Percentiles rank a stretch among this genome's conserved stretches.
These are phyloP conservation scores for Elsinoe perseae DNA, from an alignment of 2,329 filamentous ascomycete genomes.

Conservation along the genomic window DNA sequence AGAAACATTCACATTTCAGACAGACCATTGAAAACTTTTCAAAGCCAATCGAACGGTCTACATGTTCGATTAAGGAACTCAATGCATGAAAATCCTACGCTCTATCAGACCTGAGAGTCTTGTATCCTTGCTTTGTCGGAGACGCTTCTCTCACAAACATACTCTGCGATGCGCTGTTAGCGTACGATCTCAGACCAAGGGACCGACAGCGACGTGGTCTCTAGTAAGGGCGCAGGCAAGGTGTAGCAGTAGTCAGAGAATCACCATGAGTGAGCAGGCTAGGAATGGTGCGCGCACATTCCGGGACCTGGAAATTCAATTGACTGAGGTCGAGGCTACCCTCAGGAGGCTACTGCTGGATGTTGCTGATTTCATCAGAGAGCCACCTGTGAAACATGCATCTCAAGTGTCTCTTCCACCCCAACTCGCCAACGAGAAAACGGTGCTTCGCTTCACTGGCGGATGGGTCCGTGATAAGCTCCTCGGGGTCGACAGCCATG, in stretches of 20 bases:
- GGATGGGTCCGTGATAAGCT: conserved; percentile 86
- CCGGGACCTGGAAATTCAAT: conserved; percentile 39
- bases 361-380: conserved; percentile 63
- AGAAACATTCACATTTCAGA: conserved; percentile 8
- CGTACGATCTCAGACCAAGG: background rate
- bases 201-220: background rate
- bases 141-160: background rate
- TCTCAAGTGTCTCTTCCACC: conserved; percentile 34
- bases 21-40: background rate
- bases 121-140: background rate
- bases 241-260: conserved; percentile 17
- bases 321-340: conserved; percentile 64
- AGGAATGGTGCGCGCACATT: conserved; percentile 25
- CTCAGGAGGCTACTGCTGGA: conserved; percentile 72
- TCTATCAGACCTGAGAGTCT: background rate
- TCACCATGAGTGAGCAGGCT: background rate
- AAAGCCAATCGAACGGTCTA: background rate
- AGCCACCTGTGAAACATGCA: conserved; percentile 25
- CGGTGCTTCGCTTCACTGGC: conserved; percentile 67
- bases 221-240: conserved; percentile 8
- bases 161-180: background rate
- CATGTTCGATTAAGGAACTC: background rate
- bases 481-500: conserved; percentile 62
- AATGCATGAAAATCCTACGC: background rate
- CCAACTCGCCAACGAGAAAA: conserved; percentile 39